phyloP scores from a whole-genome alignment of 177 flowering plant genomes.

The Tripterygium wilfordii region DNA sequence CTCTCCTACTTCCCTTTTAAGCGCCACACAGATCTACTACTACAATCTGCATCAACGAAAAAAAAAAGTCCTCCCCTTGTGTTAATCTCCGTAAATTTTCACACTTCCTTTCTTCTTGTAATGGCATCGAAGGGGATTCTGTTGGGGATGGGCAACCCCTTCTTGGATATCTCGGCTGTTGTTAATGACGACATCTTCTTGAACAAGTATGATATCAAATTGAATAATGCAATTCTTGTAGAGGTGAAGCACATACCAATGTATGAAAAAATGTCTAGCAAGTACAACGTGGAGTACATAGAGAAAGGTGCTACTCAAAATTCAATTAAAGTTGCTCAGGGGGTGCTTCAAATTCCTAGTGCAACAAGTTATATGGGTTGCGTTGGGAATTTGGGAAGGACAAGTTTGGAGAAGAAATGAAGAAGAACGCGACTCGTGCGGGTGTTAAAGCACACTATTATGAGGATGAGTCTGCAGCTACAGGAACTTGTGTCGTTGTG shows the following conservation, averaged over 20 bases:
- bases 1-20: no score
- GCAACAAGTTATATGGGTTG: constrained; percentile 90
- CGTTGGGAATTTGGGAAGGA: constrained; percentile 98
- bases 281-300: constrained; percentile 69
- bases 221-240: constrained; percentile 92
- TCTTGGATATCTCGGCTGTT: constrained; percentile 67
- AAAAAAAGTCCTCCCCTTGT: no score
- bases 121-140: constrained; percentile 60
- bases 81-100: no score
- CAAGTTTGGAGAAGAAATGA: constrained; percentile 94
- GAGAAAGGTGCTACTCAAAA: constrained; percentile 99
- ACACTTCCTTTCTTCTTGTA: no score
- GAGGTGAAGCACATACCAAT: constrained; percentile 87
- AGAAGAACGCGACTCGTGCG: constrained; percentile 55
- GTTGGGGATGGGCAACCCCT: constrained; percentile 78
- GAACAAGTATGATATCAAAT: constrained; percentile 54
- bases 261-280: constrained; percentile 75
- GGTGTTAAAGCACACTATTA: constrained; percentile 96
- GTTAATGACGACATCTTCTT: constrained; percentile 59
- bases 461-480: constrained; percentile 79
- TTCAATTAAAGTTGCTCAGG: constrained; percentile 92
- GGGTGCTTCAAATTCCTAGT: constrained; percentile 96
- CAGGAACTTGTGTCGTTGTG: constrained; percentile 98
- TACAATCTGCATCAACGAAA: no score
- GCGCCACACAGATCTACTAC: no score